Evolutionary conservation across 208 protist species (phyloP), one percentile per base, ranked within the genome.

Genomic region (Leishmania aethiopica): DNA sequence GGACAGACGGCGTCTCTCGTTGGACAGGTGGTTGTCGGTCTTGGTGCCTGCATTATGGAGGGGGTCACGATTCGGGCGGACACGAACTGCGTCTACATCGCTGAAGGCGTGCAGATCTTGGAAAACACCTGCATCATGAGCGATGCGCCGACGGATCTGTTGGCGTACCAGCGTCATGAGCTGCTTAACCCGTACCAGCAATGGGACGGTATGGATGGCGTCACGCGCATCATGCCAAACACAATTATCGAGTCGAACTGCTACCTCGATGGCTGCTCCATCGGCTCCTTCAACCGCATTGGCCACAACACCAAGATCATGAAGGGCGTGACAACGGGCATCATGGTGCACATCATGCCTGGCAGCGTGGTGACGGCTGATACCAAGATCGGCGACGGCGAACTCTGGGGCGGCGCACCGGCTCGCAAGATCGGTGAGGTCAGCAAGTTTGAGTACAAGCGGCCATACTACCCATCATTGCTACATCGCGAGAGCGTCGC

Each of bases 71-170:
- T 96, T 60, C 92, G 93, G 47, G 94, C 84, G 28, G 94, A 97
- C 82, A 95, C 89, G n/a, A 96, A 96, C 88, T 92, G 85, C 77
- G 92, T 97, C 5, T 96, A 96, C 88, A 92, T 97, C 75, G 92
- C 90, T 1, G 93, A 97, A 76, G 92, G 92, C 28, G 90, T 94
- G 35, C 92, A 96, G 77, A 91, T 97, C n/a, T 86, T 97, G 87
- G 93, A 97, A 79, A 96, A 96, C 82, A 95, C 92, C 47, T 96
- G 91, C 77, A 96, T 97, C 84, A 89, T 96, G 72, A 96, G 92
- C 88, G 94, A 97, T 74, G 92, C 92, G 15, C 92, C 94, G 59
- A 93, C 89, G 13, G 89, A 96, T 78, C 83, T 97, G 64, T 84
- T 96, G 37, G 92, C 91, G 11, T 97, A 97, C 75, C 92, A 96